Evolutionary conservation across 805 yeast genomes (phyloP), one percentile per base, ranked within the genome.

Genomic region (Metschnikowia orientalis): DNA sequence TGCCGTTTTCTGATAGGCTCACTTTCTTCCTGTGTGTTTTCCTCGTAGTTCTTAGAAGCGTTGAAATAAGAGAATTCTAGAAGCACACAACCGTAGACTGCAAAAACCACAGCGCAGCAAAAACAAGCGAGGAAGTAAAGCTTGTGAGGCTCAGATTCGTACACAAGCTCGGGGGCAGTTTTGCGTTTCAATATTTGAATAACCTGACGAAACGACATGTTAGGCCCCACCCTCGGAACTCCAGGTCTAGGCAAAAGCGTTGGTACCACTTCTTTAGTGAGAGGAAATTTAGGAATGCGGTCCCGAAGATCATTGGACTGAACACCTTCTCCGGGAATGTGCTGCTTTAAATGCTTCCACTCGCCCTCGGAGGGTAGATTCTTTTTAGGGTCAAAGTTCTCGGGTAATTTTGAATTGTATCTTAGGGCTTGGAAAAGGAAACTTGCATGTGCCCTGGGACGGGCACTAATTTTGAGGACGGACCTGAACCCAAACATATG

Each of bases 81-180:
- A 40, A 79, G 66, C 3, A 73, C 75, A 29, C 81, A 54, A 5
- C 82, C 84, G 53, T 85, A 85, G n/a, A 81, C 67, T 2, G 81
- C 65, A 46, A 81, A 75, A 8, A 80, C 77, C 23, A 83, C 59
- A 0, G 88, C 85, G 50, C 81, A 68, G 27, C 84, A 76, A 41
- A 79, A 75, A 51, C 84, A 74, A 13, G 77, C 71, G 8, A 83
- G 61, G 54, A 84, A 85, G 55, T 84, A 86, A 19, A 83, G 63
- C 36, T 82, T 64, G 52, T 86, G 95, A 0, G 92, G 84, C 57
- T 86, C 95, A 16, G 88, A 77, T 63, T 84, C 90, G 57, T 85
- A 86, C 26, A 85, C 69, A 34, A 85, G 62, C 49, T 84, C 94
- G 1, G 90, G 90, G 29, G 71, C 69, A 8, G 57, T 59, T 45